Evolutionary conservation across 495 filamentous ascomycete genomes (phyloP).

Genomic region (Podospora sp.): DNA sequence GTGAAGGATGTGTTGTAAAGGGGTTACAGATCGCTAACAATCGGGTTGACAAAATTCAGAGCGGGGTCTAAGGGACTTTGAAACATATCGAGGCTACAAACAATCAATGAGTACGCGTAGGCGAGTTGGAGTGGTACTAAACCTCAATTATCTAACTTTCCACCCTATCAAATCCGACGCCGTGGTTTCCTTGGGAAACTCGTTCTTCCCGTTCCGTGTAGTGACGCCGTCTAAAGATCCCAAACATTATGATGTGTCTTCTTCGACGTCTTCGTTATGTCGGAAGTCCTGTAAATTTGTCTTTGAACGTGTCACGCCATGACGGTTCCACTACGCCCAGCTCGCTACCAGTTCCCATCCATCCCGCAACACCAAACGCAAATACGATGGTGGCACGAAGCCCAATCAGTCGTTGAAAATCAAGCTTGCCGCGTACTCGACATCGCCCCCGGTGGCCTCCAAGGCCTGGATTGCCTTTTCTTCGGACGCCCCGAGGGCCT

Average conservation of each 20-base stretch:
- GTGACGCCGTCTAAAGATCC: slow-evolving; percentile 12
- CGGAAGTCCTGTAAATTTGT: not conserved
- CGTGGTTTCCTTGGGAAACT: not conserved
- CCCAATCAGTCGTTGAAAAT: slow-evolving; percentile 59
- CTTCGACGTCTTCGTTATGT: not conserved
- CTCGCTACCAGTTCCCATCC: not conserved
- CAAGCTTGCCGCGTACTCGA: slow-evolving; percentile 83
- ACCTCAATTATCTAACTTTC: slow-evolving; percentile 7
- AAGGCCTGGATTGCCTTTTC: slow-evolving; percentile 79
- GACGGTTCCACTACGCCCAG: not conserved
- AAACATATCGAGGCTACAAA: not conserved
- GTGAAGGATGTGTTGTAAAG: not conserved
- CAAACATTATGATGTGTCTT: slow-evolving; percentile 1
- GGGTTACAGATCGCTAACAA: not conserved
- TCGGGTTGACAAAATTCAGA: too few relatives aligned
- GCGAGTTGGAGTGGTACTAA: too few relatives aligned
- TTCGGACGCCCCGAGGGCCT: slow-evolving; percentile 76
- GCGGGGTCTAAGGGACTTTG: too few relatives aligned
- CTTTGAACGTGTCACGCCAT: not conserved
- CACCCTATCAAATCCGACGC: not conserved
- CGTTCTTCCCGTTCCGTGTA: slow-evolving; percentile 5
- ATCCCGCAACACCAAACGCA: not conserved
- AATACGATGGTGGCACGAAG: not conserved
- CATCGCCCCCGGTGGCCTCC: slow-evolving; percentile 79
- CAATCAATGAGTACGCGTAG: too few relatives aligned